These are phyloP conservation scores for Avena sativa DNA, from an alignment of 176 grass and related monocot species.

Conservation along the genomic window DNA sequence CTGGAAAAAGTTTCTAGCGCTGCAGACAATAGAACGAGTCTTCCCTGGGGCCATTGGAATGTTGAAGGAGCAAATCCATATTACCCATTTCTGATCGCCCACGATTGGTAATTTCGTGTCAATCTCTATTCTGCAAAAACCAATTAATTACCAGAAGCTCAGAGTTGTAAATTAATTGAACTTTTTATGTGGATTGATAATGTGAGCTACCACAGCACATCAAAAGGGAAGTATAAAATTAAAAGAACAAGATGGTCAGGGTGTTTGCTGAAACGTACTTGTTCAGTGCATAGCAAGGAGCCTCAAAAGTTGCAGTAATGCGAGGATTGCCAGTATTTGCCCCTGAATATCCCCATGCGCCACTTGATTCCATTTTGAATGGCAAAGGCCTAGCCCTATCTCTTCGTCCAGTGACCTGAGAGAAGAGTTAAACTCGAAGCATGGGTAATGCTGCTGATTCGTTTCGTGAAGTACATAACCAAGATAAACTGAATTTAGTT, in stretches of 20 bases:
- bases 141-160: slow-evolving; percentile 12
- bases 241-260: background rate
- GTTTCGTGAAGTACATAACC: background rate
- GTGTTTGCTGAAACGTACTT: slow-evolving; percentile 64
- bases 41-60: slow-evolving; percentile 98
- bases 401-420: slow-evolving; percentile 92
- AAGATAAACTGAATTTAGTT: background rate
- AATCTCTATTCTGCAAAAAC: slow-evolving; percentile 81
- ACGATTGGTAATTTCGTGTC: slow-evolving; percentile 90
- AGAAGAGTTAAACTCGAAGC: slow-evolving; percentile 28
- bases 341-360: slow-evolving; percentile 89
- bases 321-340: slow-evolving; percentile 83
- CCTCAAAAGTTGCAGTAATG: slow-evolving; percentile 81
- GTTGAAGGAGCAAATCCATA: slow-evolving; percentile 99
- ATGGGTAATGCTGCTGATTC: background rate
- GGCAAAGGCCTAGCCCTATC: slow-evolving; percentile 89
- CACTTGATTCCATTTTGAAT: slow-evolving; percentile 97
- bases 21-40: slow-evolving; percentile 96
- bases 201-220: background rate
- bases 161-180: background rate
- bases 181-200: background rate
- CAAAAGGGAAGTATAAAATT: background rate
- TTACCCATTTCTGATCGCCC: slow-evolving; percentile 96
- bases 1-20: slow-evolving; percentile 93
- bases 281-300: slow-evolving; percentile 93